Evolutionary conservation across 2,329 filamentous ascomycete species (phyloP).

Genomic region (Talaromyces piceae): DNA sequence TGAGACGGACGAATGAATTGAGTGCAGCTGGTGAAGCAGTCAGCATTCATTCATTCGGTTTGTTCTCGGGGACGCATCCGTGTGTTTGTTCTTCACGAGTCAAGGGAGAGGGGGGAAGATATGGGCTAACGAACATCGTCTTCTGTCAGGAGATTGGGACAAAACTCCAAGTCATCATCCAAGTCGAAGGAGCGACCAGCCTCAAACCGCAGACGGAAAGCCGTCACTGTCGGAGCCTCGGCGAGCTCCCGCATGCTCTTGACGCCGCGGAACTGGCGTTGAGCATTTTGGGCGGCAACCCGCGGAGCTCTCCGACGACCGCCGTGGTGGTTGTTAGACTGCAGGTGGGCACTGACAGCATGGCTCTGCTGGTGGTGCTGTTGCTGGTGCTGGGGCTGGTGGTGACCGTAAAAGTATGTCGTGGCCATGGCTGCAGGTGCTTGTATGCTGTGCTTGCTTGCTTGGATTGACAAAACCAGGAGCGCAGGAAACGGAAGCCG

Average conservation of each 20-base stretch:
- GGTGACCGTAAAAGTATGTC: slow-evolving; percentile 40
- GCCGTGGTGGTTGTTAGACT: slow-evolving; percentile 61
- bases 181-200: slow-evolving; percentile 89
- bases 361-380: slow-evolving; percentile 24
- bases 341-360: slow-evolving; percentile 46
- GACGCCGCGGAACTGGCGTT: slow-evolving; percentile 79
- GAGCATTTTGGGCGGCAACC: slow-evolving; percentile 70
- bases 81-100: background rate
- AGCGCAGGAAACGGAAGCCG: background rate
- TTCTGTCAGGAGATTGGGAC: slow-evolving; percentile 84
- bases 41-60: slow-evolving; percentile 3
- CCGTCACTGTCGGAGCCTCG: slow-evolving; percentile 66
- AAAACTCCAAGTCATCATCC: slow-evolving; percentile 94
- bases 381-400: slow-evolving; percentile 34
- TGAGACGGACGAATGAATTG: slow-evolving; percentile 80
- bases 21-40: slow-evolving; percentile 59
- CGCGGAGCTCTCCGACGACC: slow-evolving; percentile 78
- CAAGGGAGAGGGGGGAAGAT: slow-evolving; percentile 1
- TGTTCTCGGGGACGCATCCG: background rate
- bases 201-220: slow-evolving; percentile 83
- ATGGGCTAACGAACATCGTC: slow-evolving; percentile 62
- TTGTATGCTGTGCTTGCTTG: slow-evolving; percentile 5
- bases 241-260: slow-evolving; percentile 79
- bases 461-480: background rate
- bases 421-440: slow-evolving; percentile 16